phyloP scores from a whole-genome alignment of 805 yeast genomes.

The Pichia scutulata region DNA sequence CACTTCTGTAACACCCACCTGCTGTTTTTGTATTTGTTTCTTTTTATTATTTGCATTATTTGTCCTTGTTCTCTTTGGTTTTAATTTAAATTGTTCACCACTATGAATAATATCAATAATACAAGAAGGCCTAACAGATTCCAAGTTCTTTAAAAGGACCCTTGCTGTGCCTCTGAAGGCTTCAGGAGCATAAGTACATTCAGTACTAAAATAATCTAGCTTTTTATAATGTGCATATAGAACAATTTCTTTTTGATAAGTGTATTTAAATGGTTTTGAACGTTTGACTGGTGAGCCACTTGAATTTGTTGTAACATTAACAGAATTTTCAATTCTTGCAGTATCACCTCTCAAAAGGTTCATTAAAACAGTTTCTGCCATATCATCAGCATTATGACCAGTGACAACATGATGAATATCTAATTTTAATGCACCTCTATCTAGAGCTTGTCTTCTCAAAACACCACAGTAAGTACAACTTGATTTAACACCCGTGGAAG shows the following conservation, averaged over 20 bases:
- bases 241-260: conserved; percentile 96
- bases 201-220: conserved; percentile 92
- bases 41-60: neutral
- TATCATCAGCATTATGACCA: conserved; percentile 98
- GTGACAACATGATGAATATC: conserved; percentile 89
- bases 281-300: conserved; percentile 85
- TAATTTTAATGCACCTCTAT: conserved; percentile 85
- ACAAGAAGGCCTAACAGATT: conserved; percentile 84
- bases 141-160: conserved; percentile 81
- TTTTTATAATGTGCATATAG: conserved; percentile 94
- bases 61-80: conserved; percentile 44
- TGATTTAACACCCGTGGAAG: conserved; percentile 86
- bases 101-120: conserved; percentile 91
- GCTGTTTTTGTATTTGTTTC: conserved; percentile 24
- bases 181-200: conserved; percentile 97
- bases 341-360: conserved; percentile 93
- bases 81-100: conserved; percentile 77
- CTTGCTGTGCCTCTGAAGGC: conserved; percentile 98
- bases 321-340: conserved; percentile 82
- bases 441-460: conserved; percentile 90
- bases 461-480: conserved; percentile 99
- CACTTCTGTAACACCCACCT: conserved; percentile 34
- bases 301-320: conserved; percentile 75
- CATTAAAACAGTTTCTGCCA: conserved; percentile 98
- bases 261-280: conserved; percentile 91